A percentile compares a stretch with the other conserved stretches of the same genome.
phyloP scores from a whole-genome alignment of 202 grass and related monocot species.

The Zoysia matrella region DNA sequence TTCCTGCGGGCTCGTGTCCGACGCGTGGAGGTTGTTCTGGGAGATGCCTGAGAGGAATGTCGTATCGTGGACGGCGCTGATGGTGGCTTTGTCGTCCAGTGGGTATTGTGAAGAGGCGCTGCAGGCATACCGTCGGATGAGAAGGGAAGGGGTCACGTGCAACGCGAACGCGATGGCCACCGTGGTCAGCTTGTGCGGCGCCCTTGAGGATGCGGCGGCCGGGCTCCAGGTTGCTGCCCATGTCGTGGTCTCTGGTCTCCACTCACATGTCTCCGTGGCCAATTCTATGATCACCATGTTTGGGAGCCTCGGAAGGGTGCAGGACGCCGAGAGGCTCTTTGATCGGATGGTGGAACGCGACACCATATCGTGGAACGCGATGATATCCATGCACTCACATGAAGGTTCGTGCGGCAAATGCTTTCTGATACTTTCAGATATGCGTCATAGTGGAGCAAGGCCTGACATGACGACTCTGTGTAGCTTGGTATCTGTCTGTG shows the following conservation, averaged over 20 bases:
- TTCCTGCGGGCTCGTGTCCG: conserved; percentile 36
- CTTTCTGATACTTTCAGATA: conserved; percentile 61
- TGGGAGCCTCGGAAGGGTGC: conserved; percentile 54
- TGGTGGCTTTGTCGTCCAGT: conserved; percentile 60
- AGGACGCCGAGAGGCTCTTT: conserved; percentile 60
- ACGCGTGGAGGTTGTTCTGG: conserved; percentile 51
- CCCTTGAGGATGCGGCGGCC: conserved; percentile 45
- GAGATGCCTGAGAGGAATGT: conserved; percentile 70
- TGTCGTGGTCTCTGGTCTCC: conserved; percentile 55
- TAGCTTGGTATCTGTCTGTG: conserved; percentile 54
- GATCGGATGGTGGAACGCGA: conserved; percentile 52
- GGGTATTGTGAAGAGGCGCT: conserved; percentile 49
- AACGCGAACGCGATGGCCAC: conserved; percentile 64
- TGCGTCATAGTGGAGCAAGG: conserved; percentile 27
- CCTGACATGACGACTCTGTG: conserved; percentile 47
- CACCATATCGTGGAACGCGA: conserved; percentile 74
- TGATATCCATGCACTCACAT: conserved; percentile 65
- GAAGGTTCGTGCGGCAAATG: conserved; percentile 52
- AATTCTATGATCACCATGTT: conserved; percentile 78
- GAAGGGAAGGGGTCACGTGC: conserved; percentile 54
- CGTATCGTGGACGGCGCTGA: conserved; percentile 72
- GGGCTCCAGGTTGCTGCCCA: conserved; percentile 71
- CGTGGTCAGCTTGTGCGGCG: conserved; percentile 57
- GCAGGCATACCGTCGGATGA: conserved; percentile 58
- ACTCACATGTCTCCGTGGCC: conserved; percentile 55